These are phyloP conservation scores for Hanseniaspora uvarum DNA, from an alignment of 1,139 yeast species.

Conservation along the genomic window DNA sequence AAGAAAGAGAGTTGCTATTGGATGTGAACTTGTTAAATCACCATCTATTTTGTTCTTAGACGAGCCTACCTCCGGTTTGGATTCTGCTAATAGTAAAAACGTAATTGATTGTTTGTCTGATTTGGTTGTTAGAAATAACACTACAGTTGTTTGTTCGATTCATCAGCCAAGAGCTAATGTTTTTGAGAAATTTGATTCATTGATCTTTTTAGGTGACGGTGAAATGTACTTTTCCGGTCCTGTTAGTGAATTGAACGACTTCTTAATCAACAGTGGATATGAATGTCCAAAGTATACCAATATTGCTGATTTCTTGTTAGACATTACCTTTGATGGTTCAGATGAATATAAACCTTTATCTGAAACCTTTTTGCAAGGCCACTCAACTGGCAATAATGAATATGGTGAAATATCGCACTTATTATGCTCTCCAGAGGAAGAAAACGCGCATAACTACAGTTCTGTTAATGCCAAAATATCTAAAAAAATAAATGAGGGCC, in stretches of 20 bases:
- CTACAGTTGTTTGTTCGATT: conserved; percentile 84
- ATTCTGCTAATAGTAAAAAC: conserved; percentile 83
- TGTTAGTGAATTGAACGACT: conserved; percentile 57
- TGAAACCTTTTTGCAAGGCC: conserved; percentile 8
- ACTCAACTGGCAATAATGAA: not conserved
- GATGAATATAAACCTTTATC: conserved; percentile 23
- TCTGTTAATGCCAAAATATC: not conserved
- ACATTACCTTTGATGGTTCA: conserved; percentile 61
- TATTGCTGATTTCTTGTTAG: conserved; percentile 86
- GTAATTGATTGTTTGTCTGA: conserved; percentile 78
- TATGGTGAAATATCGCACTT: conserved; percentile 15
- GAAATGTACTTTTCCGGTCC: conserved; percentile 80
- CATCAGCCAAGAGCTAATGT: conserved; percentile 98
- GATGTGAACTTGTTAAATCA: conserved; percentile 79
- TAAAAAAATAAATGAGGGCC: conserved; percentile 22
- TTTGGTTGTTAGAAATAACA: conserved; percentile 64
- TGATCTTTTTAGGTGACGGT: conserved; percentile 74
- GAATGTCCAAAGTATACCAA: conserved; percentile 82
- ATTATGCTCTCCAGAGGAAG: conserved; percentile 14
- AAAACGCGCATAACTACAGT: not conserved
- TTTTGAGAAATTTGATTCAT: conserved; percentile 77
- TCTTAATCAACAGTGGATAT: conserved; percentile 66
- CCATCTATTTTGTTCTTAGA: conserved; percentile 73
- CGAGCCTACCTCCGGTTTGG: conserved; percentile 92
- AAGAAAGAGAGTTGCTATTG: conserved; percentile 78